Evolutionary conservation across 352 stramenopile species (phyloP), one percentile per base, ranked within the genome.

Genomic region (Blastocystis sp.): DNA sequence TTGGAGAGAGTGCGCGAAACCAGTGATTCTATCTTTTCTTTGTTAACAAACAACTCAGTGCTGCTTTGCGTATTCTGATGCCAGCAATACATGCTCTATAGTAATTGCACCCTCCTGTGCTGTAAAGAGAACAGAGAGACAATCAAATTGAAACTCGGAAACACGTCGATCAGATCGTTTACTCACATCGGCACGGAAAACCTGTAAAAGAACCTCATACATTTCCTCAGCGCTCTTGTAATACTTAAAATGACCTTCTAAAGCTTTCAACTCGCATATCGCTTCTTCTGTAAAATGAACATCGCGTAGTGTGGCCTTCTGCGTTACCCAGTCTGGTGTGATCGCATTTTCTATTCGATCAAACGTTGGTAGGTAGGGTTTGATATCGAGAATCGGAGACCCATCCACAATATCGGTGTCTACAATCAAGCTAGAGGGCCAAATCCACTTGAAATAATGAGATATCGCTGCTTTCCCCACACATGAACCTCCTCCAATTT

Each of bases 321-420:
- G 3, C 6, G 2, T 34, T 45, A 78, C 24, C 39, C 11, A 87
- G 54, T 50, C 18, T 26, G 76, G 76, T 76, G 68, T 54, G 43
- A 59, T 75, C 24, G 50, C 76, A 20, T 88, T 75, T 16, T 88
- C 59, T 53, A 90, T 81, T 78, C 81, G 70, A 55, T 90, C 87
- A 55, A 90, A 90, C 3, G 79, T 37, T 9, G 76, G 76, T 53
- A 96, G 93, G 85, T 96, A 96, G 13, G 94, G 94, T 91, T 96
- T 96, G 47, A 96, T 93, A 79, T 96, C 94, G 11, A 96, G 91
- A 85, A 96, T 93, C 0, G 94, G 94, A 43, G 94, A 96, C 56
- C 93, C 93, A 69, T 96, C 91, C 50, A 96, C 93, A 18, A 96
- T 91, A 87, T 96, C 94, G 66, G 95, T 94, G 53, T 94, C 93